A percentile compares a stretch with the other conserved stretches of the same genome.
These are phyloP conservation scores for Acanthamoeba castellanii DNA, from an alignment of 208 protist species.

Conservation along the genomic window DNA sequence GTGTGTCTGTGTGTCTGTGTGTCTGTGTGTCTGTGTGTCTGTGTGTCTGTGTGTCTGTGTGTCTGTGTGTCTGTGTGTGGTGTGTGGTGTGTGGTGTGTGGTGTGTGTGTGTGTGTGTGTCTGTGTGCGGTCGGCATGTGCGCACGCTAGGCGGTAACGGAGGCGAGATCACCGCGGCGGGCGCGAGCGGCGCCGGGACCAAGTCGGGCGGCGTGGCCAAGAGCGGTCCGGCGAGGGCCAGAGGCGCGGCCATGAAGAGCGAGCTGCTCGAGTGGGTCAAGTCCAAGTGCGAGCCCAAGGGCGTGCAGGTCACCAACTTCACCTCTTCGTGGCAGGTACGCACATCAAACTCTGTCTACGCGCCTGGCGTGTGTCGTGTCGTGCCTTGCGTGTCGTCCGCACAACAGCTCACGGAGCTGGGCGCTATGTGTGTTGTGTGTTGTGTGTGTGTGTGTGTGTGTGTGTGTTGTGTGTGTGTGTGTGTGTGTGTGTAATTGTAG, in stretches of 20 bases:
- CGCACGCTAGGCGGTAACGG: not conserved
- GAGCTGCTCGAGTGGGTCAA: constrained; percentile 71
- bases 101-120: not conserved
- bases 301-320: constrained; percentile 67
- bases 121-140: not conserved
- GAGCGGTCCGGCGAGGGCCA: not conserved
- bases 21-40: not conserved
- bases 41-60: not conserved
- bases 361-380: no score
- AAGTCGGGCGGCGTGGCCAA: constrained; percentile 21
- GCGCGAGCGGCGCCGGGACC: constrained; percentile 13
- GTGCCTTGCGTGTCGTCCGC: no score
- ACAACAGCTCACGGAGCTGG: not conserved
- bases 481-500: not conserved
- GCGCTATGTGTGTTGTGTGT: not conserved
- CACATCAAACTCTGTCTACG: not conserved
- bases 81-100: no score
- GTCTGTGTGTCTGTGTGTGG: not conserved
- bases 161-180: not conserved
- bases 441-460: no score
- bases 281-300: constrained; percentile 34
- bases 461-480: no score
- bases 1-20: not conserved
- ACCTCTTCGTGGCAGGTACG: constrained; percentile 53
- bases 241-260: constrained; percentile 36